Evolutionary conservation across 768 basidiomycete genomes (phyloP).

Genomic region (Mycena olivaceomarginata): DNA sequence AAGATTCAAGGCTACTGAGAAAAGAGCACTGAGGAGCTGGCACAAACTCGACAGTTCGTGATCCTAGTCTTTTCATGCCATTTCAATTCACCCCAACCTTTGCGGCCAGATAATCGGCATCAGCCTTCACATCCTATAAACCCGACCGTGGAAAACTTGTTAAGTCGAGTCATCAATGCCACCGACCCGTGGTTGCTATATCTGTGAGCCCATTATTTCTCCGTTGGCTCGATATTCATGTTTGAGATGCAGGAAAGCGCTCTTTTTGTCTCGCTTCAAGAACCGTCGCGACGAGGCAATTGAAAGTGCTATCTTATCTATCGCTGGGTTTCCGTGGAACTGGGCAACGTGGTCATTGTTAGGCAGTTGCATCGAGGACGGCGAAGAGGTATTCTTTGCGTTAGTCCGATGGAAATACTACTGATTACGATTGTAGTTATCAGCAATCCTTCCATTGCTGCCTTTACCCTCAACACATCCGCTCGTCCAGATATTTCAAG

Average conservation of each 20-base stretch:
- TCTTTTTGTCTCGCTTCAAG: slow-evolving; percentile 87
- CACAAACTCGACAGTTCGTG: slow-evolving; percentile 86
- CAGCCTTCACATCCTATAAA: slow-evolving; percentile 84
- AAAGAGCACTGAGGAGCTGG: slow-evolving; percentile 89
- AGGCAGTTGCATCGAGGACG: slow-evolving; percentile 86
- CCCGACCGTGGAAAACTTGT: slow-evolving; percentile 70
- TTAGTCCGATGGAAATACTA: slow-evolving; percentile 23
- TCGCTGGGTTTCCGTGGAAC: slow-evolving; percentile 91
- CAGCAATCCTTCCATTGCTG: slow-evolving; percentile 68
- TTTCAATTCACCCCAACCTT: slow-evolving; percentile 24
- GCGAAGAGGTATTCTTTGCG: slow-evolving; percentile 81
- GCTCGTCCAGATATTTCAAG: slow-evolving; percentile 83
- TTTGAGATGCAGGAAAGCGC: slow-evolving; percentile 76
- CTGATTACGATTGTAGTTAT: slow-evolving; percentile 59
- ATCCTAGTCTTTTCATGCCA: not conserved
- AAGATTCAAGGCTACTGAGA: slow-evolving; percentile 83
- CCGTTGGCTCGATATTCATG: slow-evolving; percentile 22
- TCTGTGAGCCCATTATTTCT: slow-evolving; percentile 71
- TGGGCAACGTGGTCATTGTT: slow-evolving; percentile 95
- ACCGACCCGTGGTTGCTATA: slow-evolving; percentile 91
- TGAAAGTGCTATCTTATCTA: slow-evolving; percentile 85
- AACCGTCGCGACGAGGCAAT: slow-evolving; percentile 89
- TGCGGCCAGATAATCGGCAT: slow-evolving; percentile 75
- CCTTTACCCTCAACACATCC: slow-evolving; percentile 69
- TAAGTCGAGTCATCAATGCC: slow-evolving; percentile 73